Base-by-base conservation (phyloP, 371 early-diverging fungal genomes). In the Saksenaea oblongispora region DNA sequence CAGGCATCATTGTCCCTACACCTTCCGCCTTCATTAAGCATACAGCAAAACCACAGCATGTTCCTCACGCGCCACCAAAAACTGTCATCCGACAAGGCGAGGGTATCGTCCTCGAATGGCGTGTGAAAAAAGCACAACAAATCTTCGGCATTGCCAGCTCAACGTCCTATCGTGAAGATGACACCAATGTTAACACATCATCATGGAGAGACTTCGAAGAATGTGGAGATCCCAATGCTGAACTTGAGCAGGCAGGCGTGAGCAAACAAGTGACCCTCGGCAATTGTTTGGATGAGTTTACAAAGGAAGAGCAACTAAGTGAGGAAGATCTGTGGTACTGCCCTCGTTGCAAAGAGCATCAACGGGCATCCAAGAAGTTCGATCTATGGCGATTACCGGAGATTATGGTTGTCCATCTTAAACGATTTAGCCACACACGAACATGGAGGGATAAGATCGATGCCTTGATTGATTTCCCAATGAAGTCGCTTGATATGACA, bases 281-380 rank as follows among this genome's bases (percentile, higher is more conserved):
- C 4, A 84, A 88, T 54, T 90, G 91, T 67, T 65, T 91, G 7
- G 69, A 80, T 44, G 83, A 84, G 64, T 91, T 85, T 64, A 76
- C 84, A 17, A 78, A 82, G 31, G 79, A 76, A 53, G 90, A 91
- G 61, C 68, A 77, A 8, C 72, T 91, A 18, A 79, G 83, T 9
- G 84, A 85, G 14, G 81, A 86, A 42, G 87, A 91, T 62, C 74
- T 79, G 5, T 91, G 90, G 89, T 74, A 70, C 55, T 91, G 91
- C 58, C 85, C 89, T 1, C 53, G 75, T 15, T 90, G 90, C 65
- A 87, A 88, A 62, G 66, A 67, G 35, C 75, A 75, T 36, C 80
- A 87, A 8, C 67, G 72, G 0, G 75, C 85, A 5, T 71, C 76
- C 15, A 91, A 91, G 61, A 78, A 77, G 27, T 63, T 89, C 31